Evolutionary conservation across 2,329 filamentous ascomycete species (phyloP).

Genomic region (Calonectria ilicicola): DNA sequence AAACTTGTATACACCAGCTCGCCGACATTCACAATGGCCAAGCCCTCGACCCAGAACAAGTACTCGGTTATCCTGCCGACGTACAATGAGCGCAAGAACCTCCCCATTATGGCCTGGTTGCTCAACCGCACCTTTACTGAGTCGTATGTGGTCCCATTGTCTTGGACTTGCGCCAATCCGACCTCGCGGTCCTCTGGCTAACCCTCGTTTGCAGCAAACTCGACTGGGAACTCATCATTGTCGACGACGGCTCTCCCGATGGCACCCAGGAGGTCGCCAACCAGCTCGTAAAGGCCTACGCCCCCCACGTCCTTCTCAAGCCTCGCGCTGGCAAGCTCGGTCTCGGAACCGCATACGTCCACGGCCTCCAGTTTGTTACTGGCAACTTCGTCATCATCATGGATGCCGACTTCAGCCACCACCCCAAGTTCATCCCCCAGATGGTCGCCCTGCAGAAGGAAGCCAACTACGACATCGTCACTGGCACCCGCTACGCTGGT

Average conservation of each 20-base stretch:
- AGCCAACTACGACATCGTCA: constrained; percentile 94
- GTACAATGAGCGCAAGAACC: constrained; percentile 97
- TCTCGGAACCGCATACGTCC: constrained; percentile 96
- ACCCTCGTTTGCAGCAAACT: constrained; percentile 72
- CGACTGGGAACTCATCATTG: constrained; percentile 97
- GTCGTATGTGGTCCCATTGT: constrained; percentile 67
- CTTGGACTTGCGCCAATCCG: neutral
- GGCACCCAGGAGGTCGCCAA: constrained; percentile 91
- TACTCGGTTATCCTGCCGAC: constrained; percentile 98
- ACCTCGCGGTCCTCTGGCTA: neutral
- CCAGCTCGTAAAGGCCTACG: constrained; percentile 90
- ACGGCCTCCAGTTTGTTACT: constrained; percentile 88
- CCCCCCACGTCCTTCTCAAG: constrained; percentile 83
- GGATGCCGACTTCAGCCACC: constrained; percentile 99
- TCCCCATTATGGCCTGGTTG: constrained; percentile 95
- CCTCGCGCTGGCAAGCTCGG: constrained; percentile 94
- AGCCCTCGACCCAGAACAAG: constrained; percentile 69
- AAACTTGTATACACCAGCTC: neutral
- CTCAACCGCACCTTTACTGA: constrained; percentile 92
- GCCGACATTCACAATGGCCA: constrained; percentile 57
- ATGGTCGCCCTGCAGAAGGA: constrained; percentile 87
- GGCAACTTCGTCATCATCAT: constrained; percentile 99
- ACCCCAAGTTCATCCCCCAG: constrained; percentile 97
- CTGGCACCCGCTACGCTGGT: constrained; percentile 92
- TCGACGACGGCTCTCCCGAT: constrained; percentile 98